Evolutionary conservation across 352 stramenopile genomes (phyloP).

Genomic region (Phytophthora melonis): DNA sequence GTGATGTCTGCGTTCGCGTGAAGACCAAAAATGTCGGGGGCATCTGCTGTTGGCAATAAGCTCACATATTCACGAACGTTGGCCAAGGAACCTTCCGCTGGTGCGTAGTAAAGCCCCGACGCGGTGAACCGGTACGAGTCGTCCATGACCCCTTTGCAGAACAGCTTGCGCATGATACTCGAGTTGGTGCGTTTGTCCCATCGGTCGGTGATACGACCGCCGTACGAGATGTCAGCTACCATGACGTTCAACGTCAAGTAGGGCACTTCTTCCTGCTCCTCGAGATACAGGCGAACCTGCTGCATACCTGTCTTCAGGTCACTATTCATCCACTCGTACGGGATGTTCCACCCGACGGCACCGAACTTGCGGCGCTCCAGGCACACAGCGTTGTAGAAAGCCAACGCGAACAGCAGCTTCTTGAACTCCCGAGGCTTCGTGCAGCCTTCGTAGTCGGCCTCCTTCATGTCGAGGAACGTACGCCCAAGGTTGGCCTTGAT

Average conservation of each 20-base stretch:
- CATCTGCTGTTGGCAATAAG: conserved; percentile 83
- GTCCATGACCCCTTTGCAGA: conserved; percentile 86
- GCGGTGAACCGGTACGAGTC: conserved; percentile 90
- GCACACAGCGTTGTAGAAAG: conserved; percentile 96
- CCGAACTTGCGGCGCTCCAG: conserved; percentile 95
- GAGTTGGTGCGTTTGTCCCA: conserved; percentile 96
- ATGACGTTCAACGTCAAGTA: conserved; percentile 96
- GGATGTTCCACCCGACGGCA: conserved; percentile 96
- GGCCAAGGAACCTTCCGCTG: conserved; percentile 62
- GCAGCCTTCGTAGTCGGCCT: conserved; percentile 89
- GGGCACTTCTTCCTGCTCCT: conserved; percentile 94
- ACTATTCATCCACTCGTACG: conserved; percentile 97
- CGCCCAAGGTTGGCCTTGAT: conserved; percentile 94
- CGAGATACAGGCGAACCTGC: conserved; percentile 93
- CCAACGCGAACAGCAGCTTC: conserved; percentile 91
- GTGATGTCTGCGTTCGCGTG: conserved; percentile 96
- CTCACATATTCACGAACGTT: conserved; percentile 87
- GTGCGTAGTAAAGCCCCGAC: conserved; percentile 81
- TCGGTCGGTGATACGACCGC: conserved; percentile 94
- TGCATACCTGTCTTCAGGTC: conserved; percentile 95
- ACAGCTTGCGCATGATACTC: conserved; percentile 94
- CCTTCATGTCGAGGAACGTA: conserved; percentile 94
- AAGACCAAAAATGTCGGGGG: conserved; percentile 93
- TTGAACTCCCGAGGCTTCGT: conserved; percentile 92
- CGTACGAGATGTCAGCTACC: conserved; percentile 96